Evolutionary conservation across 2,329 filamentous ascomycete genomes (phyloP).

Genomic region (Fusarium tupiense): DNA sequence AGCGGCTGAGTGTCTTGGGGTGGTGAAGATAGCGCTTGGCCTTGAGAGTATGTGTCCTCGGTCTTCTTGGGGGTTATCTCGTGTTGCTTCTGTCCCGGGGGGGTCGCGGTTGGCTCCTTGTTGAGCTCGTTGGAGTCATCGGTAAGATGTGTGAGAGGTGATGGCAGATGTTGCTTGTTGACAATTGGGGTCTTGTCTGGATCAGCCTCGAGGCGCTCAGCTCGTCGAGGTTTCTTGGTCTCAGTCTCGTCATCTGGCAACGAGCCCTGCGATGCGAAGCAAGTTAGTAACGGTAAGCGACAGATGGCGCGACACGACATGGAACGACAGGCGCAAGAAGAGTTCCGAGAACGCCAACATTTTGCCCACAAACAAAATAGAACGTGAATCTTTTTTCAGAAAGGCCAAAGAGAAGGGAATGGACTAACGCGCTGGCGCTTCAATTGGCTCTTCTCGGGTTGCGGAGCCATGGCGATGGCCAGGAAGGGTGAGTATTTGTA

Average conservation of each 20-base stretch:
- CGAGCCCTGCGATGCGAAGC: slow-evolving; percentile 64
- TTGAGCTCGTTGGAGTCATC: slow-evolving; percentile 67
- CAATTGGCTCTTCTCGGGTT: slow-evolving; percentile 81
- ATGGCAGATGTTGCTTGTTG: slow-evolving; percentile 77
- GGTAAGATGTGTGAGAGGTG: slow-evolving; percentile 75
- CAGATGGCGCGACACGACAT: slow-evolving; percentile 18
- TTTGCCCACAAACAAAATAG: slow-evolving; percentile 5
- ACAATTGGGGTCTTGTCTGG: slow-evolving; percentile 67
- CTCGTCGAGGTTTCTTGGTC: slow-evolving; percentile 85
- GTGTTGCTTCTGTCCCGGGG: slow-evolving; percentile 68
- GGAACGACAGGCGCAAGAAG: slow-evolving; percentile 11
- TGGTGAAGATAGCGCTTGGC: slow-evolving; percentile 64
- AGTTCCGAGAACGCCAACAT: not conserved
- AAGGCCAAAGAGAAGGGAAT: slow-evolving; percentile 24
- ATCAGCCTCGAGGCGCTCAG: slow-evolving; percentile 73
- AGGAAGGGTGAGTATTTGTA: slow-evolving; percentile 18
- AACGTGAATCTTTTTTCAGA: slow-evolving; percentile 6
- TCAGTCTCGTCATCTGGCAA: slow-evolving; percentile 71
- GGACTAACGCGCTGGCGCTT: slow-evolving; percentile 79
- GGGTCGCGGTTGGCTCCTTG: slow-evolving; percentile 78
- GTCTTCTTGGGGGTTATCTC: slow-evolving; percentile 62
- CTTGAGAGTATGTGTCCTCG: slow-evolving; percentile 58
- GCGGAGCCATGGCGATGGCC: slow-evolving; percentile 63
- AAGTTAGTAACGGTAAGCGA: slow-evolving; percentile 36
- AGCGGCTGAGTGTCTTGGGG: slow-evolving; percentile 71